Evolutionary conservation across 2,329 filamentous ascomycete genomes (phyloP), one percentile per base, ranked within the genome.

Genomic region (Phialocephala subalpina): DNA sequence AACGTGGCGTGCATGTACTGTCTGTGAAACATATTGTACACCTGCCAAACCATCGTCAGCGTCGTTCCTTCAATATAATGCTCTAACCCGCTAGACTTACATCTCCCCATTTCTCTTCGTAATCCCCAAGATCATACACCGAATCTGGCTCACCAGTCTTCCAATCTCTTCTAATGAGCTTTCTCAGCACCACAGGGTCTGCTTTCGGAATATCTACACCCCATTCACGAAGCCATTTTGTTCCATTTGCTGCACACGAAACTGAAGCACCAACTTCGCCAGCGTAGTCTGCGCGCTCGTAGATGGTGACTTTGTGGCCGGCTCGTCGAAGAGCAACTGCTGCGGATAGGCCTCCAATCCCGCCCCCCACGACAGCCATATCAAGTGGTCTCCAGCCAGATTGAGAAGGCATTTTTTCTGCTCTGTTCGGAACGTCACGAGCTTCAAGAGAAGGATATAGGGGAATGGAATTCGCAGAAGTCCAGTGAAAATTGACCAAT

Each of bases 141-240:
- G 84, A 90, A 25, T 88, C 83, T 0, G 86, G 84, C 77, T 91
- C 86, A 0, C 89, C 89, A 0, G 88, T 91, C 75, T 86, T 84
- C 89, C 89, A 91, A 77, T 91, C 88, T 3, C 85, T 84, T 76
- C 88, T 90, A 79, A 92, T 91, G 57, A 92, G 82, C 73, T 87
- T 88, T 76, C 81, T 83, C 60, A 92, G 78, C 0, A 90, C 79
- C 1, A 92, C 89, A 0, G 88, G 87, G 63, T 91, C 86, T 3
- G 87, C 89, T 72, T 86, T 87, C 16, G 78, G 79, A 1, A 91
- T 80, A 70, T 91, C 87, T 1, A 91, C 87, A 0, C 80, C 80
- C 89, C 89, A 92, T 75, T 90, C 87, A 67, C 89, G 84, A 9
- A 92, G 78, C 88, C 88, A 92, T 38, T 87, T 82, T 0, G 88